Base-by-base conservation (phyloP, 2,329 filamentous ascomycete species). In the Dactylonectria macrodidyma region DNA sequence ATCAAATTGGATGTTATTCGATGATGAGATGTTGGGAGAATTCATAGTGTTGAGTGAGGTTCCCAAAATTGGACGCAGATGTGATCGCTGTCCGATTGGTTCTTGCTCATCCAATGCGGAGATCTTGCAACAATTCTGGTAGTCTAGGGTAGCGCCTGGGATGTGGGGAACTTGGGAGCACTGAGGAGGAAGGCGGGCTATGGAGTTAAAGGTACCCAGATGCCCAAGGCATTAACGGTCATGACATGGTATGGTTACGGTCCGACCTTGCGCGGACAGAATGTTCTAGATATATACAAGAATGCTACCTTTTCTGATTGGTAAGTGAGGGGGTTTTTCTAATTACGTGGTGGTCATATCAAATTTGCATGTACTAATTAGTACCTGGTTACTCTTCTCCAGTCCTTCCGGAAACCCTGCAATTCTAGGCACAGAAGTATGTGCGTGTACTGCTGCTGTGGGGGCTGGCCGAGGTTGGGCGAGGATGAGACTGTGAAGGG, bases 41-140 rank as follows among this genome's bases (percentile, higher is more conserved):
- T 22, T 36, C 36, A 44, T 44, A 6, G 16, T n/a, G 14, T 44
- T n/a, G 3, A 44, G 33, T n/a, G 3, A 44, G 33, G 34, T 26
- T 22, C n/a, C 4, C 46, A 9, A 4, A 47, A 47, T 11, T 19
- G 46, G 26, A 11, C 8, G 41, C 56, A n/a, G 36, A 54, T 36
- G 19, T 59, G 47, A 38, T 65, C 48, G 55, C 48, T 38, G 22
- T 48, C 62, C 30, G 36, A 65, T 33, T 59, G n/a, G 30, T 36
- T 59, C 51, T 36, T 22, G 51, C 51, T 19, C 14, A n/a, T 44
- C 16, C n/a, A n/a, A n/a, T 48, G 47, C 54, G 24, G 26, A 58
- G 33, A n/a, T 44, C 5, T 44, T 44, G 14, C n/a, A 5, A 41
- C 38, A n/a, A 19, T 19, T 19, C 19, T 8, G 16, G 50, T 34